Conservation (phyloP, 2,329 filamentous ascomycete genomes). For the Podosphaera xanthii region DNA sequence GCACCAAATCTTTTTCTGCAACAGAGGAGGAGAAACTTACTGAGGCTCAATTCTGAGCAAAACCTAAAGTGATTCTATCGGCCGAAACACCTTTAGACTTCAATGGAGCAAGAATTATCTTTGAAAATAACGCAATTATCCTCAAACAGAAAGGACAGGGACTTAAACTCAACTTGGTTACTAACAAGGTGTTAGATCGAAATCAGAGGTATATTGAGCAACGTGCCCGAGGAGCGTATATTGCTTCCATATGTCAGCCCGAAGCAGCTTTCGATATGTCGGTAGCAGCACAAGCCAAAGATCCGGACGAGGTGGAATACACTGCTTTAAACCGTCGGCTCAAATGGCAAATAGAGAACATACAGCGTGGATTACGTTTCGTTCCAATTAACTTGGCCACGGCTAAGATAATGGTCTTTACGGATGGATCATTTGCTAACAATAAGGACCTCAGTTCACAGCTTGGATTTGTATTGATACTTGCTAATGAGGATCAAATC, state of each 20-base stretch:
- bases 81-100: background rate
- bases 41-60: background rate
- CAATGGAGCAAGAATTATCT: background rate
- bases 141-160: background rate
- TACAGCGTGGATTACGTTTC: background rate
- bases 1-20: background rate
- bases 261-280: background rate
- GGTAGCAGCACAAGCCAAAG: background rate
- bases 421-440: background rate
- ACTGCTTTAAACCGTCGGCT: background rate
- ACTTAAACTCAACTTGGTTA: background rate
- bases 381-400: background rate
- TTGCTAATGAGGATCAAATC: background rate
- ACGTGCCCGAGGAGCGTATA: background rate
- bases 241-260: background rate
- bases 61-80: background rate
- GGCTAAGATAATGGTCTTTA: constrained; percentile 1
- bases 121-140: background rate
- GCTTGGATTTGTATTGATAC: background rate
- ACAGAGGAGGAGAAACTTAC: background rate
- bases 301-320: background rate
- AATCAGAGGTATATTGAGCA: background rate
- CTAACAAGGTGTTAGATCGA: background rate
- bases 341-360: background rate
- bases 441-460: background rate